Percentiles rank a stretch among this genome's conserved stretches.
These are phyloP conservation scores for Sambucus nigra DNA, from an alignment of 129 eudicot genomes.

Conservation along the genomic window DNA sequence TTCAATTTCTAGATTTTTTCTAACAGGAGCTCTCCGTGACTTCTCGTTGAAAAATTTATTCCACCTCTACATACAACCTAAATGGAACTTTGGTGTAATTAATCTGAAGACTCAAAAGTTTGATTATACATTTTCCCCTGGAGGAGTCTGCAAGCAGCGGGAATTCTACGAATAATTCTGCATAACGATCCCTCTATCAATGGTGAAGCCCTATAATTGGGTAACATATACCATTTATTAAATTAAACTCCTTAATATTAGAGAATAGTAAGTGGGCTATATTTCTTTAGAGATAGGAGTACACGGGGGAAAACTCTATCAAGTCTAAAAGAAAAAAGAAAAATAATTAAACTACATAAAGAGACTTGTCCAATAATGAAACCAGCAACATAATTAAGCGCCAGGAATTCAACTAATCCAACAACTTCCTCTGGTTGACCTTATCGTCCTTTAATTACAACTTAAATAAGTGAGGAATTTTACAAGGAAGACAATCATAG, in stretches of 20 bases:
- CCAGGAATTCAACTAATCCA: constrained; percentile 30
- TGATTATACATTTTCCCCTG: not conserved
- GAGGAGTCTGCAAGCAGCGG: not conserved
- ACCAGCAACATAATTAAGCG: constrained; percentile 27
- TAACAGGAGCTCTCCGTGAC: not conserved
- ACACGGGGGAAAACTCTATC: no score
- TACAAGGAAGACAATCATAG: no score
- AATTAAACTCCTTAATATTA: not conserved
- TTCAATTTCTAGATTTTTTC: not conserved
- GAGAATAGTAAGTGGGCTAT: not conserved
- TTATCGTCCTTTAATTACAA: constrained; percentile 20
- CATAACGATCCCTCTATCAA: constrained; percentile 28
- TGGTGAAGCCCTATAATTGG: constrained; percentile 16
- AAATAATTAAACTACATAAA: not conserved
- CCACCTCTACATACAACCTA: not conserved
- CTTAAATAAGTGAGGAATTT: not conserved
- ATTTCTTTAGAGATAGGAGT: no score
- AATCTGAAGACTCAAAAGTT: not conserved
- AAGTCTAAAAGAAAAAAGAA: not conserved
- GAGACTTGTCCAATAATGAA: constrained; percentile 26
- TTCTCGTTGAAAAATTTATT: not conserved
- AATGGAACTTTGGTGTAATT: not conserved
- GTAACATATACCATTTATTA: no score
- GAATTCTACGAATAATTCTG: no score
- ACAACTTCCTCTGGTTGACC: constrained; percentile 41